Evolutionary conservation across 1,284 basidiomycete species (phyloP).

Genomic region (Anthracocystis panici-leucophaei): DNA sequence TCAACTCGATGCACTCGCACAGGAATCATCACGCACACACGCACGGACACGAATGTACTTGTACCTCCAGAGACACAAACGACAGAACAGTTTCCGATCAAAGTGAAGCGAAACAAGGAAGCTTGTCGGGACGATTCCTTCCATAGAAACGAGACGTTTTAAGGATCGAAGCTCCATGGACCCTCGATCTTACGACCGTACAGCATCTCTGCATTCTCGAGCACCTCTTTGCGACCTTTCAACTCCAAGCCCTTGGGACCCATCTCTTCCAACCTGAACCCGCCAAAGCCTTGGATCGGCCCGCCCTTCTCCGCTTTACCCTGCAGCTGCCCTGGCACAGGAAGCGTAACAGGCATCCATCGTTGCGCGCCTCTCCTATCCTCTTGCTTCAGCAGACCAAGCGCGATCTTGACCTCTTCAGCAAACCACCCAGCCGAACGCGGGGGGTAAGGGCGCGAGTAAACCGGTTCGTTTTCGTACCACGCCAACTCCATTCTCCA

Average conservation of each 20-base stretch:
- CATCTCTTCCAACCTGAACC: conserved; percentile 52
- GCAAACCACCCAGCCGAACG: conserved; percentile 19
- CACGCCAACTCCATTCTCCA: conserved; percentile 45
- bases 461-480: conserved; percentile 52
- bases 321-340: conserved; percentile 3
- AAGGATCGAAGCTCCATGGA: conserved; percentile 30
- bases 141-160: not conserved
- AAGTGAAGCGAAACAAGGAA: not conserved
- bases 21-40: not conserved
- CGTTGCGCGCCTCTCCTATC: conserved; percentile 29
- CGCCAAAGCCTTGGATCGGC: conserved; percentile 23
- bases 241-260: conserved; percentile 49
- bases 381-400: conserved; percentile 21
- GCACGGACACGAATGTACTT: not conserved
- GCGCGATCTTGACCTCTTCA: conserved; percentile 26
- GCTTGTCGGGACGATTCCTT: not conserved
- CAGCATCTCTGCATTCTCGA: conserved; percentile 36
- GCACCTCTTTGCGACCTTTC: conserved; percentile 46
- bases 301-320: conserved; percentile 1
- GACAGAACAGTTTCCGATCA: not conserved
- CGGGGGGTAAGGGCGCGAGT: conserved; percentile 23
- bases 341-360: conserved; percentile 32
- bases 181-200: conserved; percentile 35
- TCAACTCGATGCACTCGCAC: not conserved
- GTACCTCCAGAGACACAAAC: not conserved